Base-by-base conservation (phyloP, 352 stramenopile genomes). In the Phytopythium sindhum region DNA sequence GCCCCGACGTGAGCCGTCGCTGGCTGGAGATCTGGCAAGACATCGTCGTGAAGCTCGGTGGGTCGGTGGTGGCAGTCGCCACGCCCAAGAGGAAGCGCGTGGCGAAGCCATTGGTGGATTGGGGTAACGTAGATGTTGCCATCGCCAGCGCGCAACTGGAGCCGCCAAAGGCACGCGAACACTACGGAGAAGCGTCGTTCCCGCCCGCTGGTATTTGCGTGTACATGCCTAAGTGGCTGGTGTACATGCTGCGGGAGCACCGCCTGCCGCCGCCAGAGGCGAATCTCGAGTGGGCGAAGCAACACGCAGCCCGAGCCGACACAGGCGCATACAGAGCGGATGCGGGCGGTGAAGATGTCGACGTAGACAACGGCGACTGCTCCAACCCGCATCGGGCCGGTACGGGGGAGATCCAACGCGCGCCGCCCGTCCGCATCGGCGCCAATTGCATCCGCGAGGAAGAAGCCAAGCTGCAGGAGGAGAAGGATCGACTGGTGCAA, bases 171-270 rank as follows among this genome's bases (percentile, higher is more conserved):
- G 66, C 75, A 15, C 37, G 41, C 10, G 57, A 74, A 14, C 73
- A 75, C 51, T 75, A 79, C 42, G 47, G 67, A 17, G n/a, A 68
- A 26, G 56, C 47, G 10, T 60, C 47, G n/a, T 81, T 87, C 28
- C 79, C 77, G 17, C 67, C 76, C 4, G 19, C 26, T 0, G 60
- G 66, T 11, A 61, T 89, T 1, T 66, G 73, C 44, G 61, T 81
- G 4, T 82, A 74, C 57, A 89, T 78, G 4, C 81, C 81, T 6
- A 81, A 89, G 53, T 92, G 84, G 84, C 72, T 92, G n/a, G 66
- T 77, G 58, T 79, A 74, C 66, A 61, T 89, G 41, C 53, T 74
- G 5, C 66, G 80, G 9, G 65, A 87, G 52, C 84, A 84, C 48
- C 63, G 69, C 17, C 11, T 83, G 2, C 81, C 81, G 1, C 26